A percentile compares a stretch with the other conserved stretches of the same genome.
phyloP scores from a whole-genome alignment of 2,329 filamentous ascomycete species.

The Madurella fahalii region DNA sequence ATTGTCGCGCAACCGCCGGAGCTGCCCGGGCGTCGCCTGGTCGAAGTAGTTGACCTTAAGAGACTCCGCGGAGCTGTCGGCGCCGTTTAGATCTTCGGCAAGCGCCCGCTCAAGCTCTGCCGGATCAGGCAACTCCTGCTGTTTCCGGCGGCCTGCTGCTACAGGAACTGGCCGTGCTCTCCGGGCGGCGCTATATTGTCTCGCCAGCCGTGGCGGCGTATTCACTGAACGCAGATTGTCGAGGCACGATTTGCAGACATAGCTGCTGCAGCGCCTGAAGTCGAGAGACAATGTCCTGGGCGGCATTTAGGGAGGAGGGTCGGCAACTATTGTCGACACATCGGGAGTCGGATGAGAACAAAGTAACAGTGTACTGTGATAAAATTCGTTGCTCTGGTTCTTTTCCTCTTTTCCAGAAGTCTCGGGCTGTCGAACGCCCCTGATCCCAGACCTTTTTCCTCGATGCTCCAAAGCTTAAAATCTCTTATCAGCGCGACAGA shows the following conservation, averaged over 20 bases:
- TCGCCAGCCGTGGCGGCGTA: constrained; percentile 19
- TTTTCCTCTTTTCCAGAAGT: neutral
- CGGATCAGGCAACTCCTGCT: constrained; percentile 6
- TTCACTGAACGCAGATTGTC: constrained; percentile 17
- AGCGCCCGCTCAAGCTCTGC: constrained; percentile 18
- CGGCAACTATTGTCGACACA: neutral
- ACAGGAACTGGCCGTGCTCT: constrained; percentile 3
- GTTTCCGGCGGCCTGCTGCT: neutral
- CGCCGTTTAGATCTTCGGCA: constrained; percentile 15
- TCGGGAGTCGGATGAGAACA: neutral
- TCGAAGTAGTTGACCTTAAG: constrained; percentile 25
- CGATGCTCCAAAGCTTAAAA: constrained; percentile 1
- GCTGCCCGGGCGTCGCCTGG: constrained; percentile 57
- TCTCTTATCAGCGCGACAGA: constrained; percentile 23
- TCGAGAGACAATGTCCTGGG: constrained; percentile 24
- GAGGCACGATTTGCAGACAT: constrained; percentile 29
- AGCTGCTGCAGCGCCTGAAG: constrained; percentile 22
- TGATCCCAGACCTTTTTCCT: constrained; percentile 8
- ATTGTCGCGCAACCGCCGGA: constrained; percentile 15
- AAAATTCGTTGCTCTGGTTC: neutral
- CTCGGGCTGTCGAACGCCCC: neutral
- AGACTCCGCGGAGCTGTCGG: constrained; percentile 5
- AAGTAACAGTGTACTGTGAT: neutral
- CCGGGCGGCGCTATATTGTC: constrained; percentile 13
- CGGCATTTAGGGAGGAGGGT: constrained; percentile 21